Evolutionary conservation across 2,329 filamentous ascomycete species (phyloP), one percentile per base, ranked within the genome.

Genomic region (Xylaria sp.): DNA sequence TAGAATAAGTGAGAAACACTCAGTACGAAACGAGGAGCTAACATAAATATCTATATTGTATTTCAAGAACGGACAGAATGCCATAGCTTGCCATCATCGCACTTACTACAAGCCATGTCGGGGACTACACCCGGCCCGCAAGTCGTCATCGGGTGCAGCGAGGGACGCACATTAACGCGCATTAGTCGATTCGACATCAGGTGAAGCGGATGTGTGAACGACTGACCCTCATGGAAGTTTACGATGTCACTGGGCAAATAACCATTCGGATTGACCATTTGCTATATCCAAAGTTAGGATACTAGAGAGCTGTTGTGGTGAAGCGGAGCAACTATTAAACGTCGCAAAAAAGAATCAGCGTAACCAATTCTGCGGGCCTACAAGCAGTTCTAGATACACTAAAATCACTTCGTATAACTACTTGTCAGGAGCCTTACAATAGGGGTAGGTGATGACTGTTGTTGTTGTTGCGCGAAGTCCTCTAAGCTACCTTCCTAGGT

Each of bases 91-190:
- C 42, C 19, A 32, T 39, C 17, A 32, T 36, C 14, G 17, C 17
- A 19, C 51, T 5, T 17, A 34, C 47, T 59, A 32, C 47, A 59
- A 53, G 27, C n/a, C 24, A n/a, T 53, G 9, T 59, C 47, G 55
- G 47, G 36, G 62, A 30, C 14, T 36, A 24, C 42, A 11, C 4
- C 30, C 53, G 8, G 58, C 12, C 47, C 24, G 54, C 34, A 53
- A 17, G 54, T 12, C n/a, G 47, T 12, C n/a, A 45, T 34, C 47
- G 42, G 36, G 36, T n/a, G 51, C 39, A 24, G 11, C 53, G 34
- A 56, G 34, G 8, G 34, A 24, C 11, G 53, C 24, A 45, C 11
- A 24, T 42, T 19, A 51, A 39, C 21, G 19, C 21, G 24, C 17
- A 27, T 14, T 61, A 36, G 47, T 21, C 6, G 14, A 54, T 7